Conservation (phyloP, 2,329 filamentous ascomycete genomes). For the Ophiostoma perfectum region DNA sequence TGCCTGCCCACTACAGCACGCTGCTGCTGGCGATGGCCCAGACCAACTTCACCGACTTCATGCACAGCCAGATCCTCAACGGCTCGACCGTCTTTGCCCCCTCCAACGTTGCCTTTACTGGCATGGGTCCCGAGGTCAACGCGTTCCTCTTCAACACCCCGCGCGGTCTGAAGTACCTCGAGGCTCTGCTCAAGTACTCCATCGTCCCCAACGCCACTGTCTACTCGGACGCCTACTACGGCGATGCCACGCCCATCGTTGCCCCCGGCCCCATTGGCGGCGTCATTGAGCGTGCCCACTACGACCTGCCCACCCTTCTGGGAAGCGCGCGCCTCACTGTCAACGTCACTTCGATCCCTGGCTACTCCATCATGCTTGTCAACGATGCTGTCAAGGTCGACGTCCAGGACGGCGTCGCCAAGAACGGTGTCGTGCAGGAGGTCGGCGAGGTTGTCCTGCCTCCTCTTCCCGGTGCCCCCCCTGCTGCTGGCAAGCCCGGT, state of each 20-base stretch:
- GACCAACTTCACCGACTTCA: constrained; percentile 61
- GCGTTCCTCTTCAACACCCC: constrained; percentile 78
- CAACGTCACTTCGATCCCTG: constrained; percentile 63
- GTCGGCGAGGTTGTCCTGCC: constrained; percentile 69
- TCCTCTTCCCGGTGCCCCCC: constrained; percentile 43
- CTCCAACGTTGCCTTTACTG: constrained; percentile 71
- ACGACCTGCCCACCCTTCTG: constrained; percentile 69
- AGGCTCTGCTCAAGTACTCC: constrained; percentile 73
- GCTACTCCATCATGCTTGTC: constrained; percentile 65
- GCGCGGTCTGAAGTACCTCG: constrained; percentile 68
- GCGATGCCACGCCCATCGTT: constrained; percentile 30
- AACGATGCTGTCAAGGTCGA: constrained; percentile 66
- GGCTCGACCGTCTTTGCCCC: constrained; percentile 79
- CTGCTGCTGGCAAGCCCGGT: constrained; percentile 12
- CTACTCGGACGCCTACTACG: constrained; percentile 79
- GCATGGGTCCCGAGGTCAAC: constrained; percentile 66
- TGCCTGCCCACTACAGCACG: constrained; percentile 74
- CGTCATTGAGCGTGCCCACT: constrained; percentile 54
- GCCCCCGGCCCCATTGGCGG: constrained; percentile 36
- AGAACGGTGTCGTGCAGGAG: constrained; percentile 79
- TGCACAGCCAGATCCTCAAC: constrained; percentile 48
- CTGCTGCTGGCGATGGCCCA: constrained; percentile 67
- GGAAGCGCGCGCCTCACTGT: constrained; percentile 61
- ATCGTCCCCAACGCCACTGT: constrained; percentile 67
- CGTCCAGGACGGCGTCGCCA: constrained; percentile 64